phyloP scores from a whole-genome alignment of 441 rosid genomes.

The Croton laevigatus region DNA sequence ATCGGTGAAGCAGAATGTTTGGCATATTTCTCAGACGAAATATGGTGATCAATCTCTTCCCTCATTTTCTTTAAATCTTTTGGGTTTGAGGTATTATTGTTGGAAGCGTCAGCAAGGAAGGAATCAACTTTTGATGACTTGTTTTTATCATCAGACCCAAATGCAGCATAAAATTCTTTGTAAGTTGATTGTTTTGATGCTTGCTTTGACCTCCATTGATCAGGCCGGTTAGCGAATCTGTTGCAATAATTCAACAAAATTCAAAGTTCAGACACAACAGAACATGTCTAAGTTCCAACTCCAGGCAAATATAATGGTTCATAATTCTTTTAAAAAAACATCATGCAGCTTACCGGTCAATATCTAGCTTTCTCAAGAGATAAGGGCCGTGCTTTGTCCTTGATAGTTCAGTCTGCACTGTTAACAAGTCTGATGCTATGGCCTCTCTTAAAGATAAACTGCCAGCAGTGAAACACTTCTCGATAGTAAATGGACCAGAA shows the following conservation, averaged over 20 bases:
- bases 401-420: conserved; percentile 54
- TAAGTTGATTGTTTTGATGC: conserved; percentile 74
- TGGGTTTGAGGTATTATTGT: conserved; percentile 33
- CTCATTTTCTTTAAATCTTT: conserved; percentile 45
- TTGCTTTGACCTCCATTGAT: conserved; percentile 78
- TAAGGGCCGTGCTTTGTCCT: conserved; percentile 84
- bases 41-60: conserved; percentile 43
- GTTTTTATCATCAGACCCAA: conserved; percentile 50
- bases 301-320: neutral
- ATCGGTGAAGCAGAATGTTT: conserved; percentile 25
- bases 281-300: neutral
- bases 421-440: conserved; percentile 66
- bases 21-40: conserved; percentile 34
- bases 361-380: conserved; percentile 69
- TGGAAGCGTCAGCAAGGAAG: conserved; percentile 43
- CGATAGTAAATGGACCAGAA: conserved; percentile 83
- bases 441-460: conserved; percentile 64
- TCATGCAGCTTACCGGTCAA: conserved; percentile 58
- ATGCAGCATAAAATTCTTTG: conserved; percentile 53
- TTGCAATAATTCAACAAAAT: conserved; percentile 21
- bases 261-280: conserved; percentile 4
- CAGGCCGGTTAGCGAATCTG: conserved; percentile 64
- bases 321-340: neutral
- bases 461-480: conserved; percentile 74
- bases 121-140: conserved; percentile 38